phyloP scores from a whole-genome alignment of 2,329 filamentous ascomycete genomes.

The Phaeomoniella chlamydospora region DNA sequence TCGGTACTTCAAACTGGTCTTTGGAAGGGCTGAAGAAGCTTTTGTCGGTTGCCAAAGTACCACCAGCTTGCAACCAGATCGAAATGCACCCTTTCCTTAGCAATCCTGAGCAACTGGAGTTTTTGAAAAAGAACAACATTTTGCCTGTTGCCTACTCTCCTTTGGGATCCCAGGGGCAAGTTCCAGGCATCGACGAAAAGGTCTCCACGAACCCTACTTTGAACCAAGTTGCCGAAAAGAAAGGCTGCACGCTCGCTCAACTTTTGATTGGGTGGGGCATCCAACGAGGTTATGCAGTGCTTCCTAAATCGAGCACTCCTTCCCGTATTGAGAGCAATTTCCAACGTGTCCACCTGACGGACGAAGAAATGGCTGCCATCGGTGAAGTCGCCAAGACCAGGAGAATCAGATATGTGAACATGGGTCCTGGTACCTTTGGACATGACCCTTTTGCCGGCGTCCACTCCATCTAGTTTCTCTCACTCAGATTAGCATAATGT shows the following conservation, averaged over 20 bases:
- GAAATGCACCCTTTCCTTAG: constrained; percentile 62
- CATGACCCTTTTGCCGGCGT: neutral
- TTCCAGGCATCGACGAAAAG: constrained; percentile 25
- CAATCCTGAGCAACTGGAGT: constrained; percentile 36
- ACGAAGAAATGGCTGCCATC: constrained; percentile 19
- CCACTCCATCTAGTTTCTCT: neutral
- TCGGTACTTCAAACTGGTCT: constrained; percentile 47
- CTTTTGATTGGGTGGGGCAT: constrained; percentile 27
- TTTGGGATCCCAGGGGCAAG: constrained; percentile 16
- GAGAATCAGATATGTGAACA: constrained; percentile 31
- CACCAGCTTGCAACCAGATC: constrained; percentile 65
- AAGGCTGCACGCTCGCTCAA: constrained; percentile 18
- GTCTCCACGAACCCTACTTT: constrained; percentile 22
- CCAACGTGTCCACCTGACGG: constrained; percentile 21
- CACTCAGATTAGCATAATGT: too few relatives aligned
- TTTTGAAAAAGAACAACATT: constrained; percentile 35
- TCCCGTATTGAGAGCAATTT: constrained; percentile 24
- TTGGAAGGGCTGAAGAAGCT: constrained; percentile 39
- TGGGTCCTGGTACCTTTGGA: neutral
- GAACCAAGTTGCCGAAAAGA: constrained; percentile 19
- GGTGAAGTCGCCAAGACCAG: constrained; percentile 16
- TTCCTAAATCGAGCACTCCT: constrained; percentile 23
- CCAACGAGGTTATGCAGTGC: constrained; percentile 9
- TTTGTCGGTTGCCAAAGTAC: constrained; percentile 40
- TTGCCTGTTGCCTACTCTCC: constrained; percentile 38